Base-by-base conservation (phyloP, 177 flowering plant species). In the Vitis hybrid region DNA sequence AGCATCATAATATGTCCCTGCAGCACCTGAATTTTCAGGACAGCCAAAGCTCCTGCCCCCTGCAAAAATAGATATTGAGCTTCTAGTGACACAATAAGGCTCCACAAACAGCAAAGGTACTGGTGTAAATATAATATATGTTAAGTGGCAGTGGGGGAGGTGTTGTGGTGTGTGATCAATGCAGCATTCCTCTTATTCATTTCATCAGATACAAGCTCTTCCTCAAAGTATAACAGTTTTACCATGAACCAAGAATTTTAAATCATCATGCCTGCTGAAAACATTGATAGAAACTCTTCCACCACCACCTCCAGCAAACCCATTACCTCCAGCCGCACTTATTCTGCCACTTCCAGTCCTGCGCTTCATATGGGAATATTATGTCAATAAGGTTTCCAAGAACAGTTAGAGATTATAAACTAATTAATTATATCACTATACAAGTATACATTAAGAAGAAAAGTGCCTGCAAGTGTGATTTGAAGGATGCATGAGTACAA, bases 261-360 rank as follows among this genome's bases (percentile, higher is more conserved):
- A 89, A 17, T 88, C 88, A 78, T 90, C 94, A 73, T 87, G 99
- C 81, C 94, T 80, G 80, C 97, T 91, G 72, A 80, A 89, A 69
- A 88, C 76, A 60, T 90, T 79, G 65, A 93, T 80, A 56, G 94
- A 81, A 74, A 95, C 85, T 76, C 99, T 93, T 77, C 99, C 99
- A 73, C 99, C 99, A 62, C 96, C 95, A 4, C 99, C 99, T 69
- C 99, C 99, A 72, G 82, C 96, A 81, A 80, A 89, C 72, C 99
- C 99, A 77, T 86, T 74, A 71, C 99, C 99, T 50, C 99, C 99
- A 75, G 83, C 86, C 49, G 97, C 96, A 86, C 97, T 88, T 71
- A 93, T 81, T 78, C 69, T 81, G 63, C 97, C 97, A 87, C 68
- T 75, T 75, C 99, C 99, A 15, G 72, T 89, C 97, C 99, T 95